Evolutionary conservation across 2,329 filamentous ascomycete genomes (phyloP), one percentile per base, ranked within the genome.

Genomic region (Fusarium burgessii): DNA sequence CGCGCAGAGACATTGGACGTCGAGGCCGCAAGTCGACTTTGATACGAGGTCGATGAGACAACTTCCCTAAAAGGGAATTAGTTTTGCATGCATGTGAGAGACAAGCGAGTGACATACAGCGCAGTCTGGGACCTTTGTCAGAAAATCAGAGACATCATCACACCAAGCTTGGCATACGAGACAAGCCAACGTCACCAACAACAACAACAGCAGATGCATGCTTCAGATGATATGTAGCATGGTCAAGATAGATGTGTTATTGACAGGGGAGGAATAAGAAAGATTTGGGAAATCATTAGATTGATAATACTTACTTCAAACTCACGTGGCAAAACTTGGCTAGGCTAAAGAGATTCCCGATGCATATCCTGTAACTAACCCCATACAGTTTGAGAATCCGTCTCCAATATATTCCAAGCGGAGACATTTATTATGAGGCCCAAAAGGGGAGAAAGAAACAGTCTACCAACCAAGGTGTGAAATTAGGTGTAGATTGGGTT

Each of bases 121-220:
- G n/a, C 62, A 65, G 7, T 64, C 32, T 20, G 62, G 62, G 15
- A 65, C 42, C 9, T 43, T 61, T 6, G 35, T 27, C 17, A 65
- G 25, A 20, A 65, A 62, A 13, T 52, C 60, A 1, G 49, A 23
- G 14, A 47, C 49, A 38, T 64, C 42, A 6, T 49, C 12, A 4
- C 58, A 20, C 7, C 46, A 10, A 2, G 35, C 50, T 27, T 25
- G 59, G 14, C 49, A n/a, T 7, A 64, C 32, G 6, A 65, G 42
- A 64, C 42, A 65, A 2, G 59, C 50, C 59, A 36, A 64, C 20
- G 60, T 25, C 12, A 63, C 49, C 60, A 65, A 41, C 59, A 58
- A 27, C 23, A 23, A 5, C 49, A 40, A 35, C 42, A 55, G 29
- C 36, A 58, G 8, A 65, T 58, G 23, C 62, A 64, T 65, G 17